These are phyloP conservation scores for Pachyrhizus erosus DNA, from an alignment of 306 rosid genomes.

Conservation along the genomic window DNA sequence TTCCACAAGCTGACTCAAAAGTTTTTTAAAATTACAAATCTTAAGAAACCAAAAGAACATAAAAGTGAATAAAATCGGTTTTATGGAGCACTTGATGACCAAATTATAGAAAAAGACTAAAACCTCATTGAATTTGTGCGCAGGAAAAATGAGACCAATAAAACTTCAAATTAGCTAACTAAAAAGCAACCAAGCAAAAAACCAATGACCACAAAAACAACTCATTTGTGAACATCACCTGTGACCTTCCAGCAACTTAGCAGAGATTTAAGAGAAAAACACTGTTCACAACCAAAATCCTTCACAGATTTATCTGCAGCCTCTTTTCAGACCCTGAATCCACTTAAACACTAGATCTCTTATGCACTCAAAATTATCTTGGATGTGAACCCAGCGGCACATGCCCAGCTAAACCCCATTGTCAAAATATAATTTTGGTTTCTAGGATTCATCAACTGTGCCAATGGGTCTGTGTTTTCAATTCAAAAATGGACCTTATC, in stretches of 20 bases:
- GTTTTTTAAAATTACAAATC: not conserved
- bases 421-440: conserved; percentile 46
- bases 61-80: conserved; percentile 11
- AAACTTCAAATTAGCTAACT: conserved; percentile 25
- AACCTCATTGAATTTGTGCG: conserved; percentile 26
- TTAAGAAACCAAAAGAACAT: conserved; percentile 24
- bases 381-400: conserved; percentile 39
- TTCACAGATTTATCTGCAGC: conserved; percentile 40
- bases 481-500: conserved; percentile 42
- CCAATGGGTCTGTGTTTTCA: conserved; percentile 43
- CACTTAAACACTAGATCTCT: conserved; percentile 58
- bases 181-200: conserved; percentile 27
- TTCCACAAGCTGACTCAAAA: conserved; percentile 36
- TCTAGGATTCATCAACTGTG: conserved; percentile 49
- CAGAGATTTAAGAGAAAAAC: conserved; percentile 20
- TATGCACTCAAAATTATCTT: conserved; percentile 36
- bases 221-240: conserved; percentile 25
- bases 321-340: conserved; percentile 43
- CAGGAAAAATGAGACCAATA: conserved; percentile 1
- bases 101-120: conserved; percentile 28
- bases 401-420: conserved; percentile 50
- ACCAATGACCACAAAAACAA: conserved; percentile 15
- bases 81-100: conserved; percentile 12
- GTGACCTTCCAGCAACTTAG: conserved; percentile 32
- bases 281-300: conserved; percentile 19